A percentile compares a stretch with the other conserved stretches of the same genome.
These are phyloP conservation scores for Trapa bicornis DNA, from an alignment of 345 rosid species.

Conservation along the genomic window DNA sequence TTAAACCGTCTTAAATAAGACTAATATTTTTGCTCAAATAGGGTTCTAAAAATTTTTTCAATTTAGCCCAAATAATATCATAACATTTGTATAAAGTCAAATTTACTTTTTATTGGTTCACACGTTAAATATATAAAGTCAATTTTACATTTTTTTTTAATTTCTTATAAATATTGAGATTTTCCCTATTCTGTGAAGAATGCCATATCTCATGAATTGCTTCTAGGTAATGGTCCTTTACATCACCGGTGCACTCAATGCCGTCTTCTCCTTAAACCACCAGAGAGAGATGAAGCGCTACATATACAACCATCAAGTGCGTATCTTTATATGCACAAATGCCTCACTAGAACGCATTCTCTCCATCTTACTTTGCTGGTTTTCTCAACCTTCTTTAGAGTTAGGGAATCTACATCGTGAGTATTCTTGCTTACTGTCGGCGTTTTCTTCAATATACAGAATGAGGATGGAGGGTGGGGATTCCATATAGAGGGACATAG, in stretches of 20 bases:
- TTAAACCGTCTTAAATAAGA: too few species aligned
- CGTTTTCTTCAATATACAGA: slow-evolving; percentile 18
- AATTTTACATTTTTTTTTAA: too few species aligned
- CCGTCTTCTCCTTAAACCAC: slow-evolving; percentile 36
- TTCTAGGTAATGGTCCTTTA: slow-evolving; percentile 26
- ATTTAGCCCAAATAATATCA: too few species aligned
- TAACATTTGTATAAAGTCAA: too few species aligned
- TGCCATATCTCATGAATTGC: slow-evolving; percentile 20
- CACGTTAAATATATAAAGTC: too few species aligned
- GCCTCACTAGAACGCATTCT: too few species aligned
- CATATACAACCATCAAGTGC: slow-evolving; percentile 53
- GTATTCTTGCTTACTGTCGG: too few species aligned
- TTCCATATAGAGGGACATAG: slow-evolving; percentile 50
- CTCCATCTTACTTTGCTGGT: neutral
- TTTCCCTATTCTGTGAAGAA: neutral
- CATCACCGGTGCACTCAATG: slow-evolving; percentile 31
- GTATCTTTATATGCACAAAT: neutral
- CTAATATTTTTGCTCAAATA: too few species aligned
- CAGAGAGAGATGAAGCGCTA: slow-evolving; percentile 43
- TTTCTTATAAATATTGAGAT: too few species aligned
- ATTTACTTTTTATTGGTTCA: too few species aligned
- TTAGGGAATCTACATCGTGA: neutral
- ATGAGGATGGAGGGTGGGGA: slow-evolving; percentile 73
- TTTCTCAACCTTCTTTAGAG: neutral
- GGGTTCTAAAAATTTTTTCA: too few species aligned